Percentiles rank a stretch among this genome's conserved stretches.
These are phyloP conservation scores for Karstenula rhodostoma DNA, from an alignment of 2,329 filamentous ascomycete species.

Conservation along the genomic window DNA sequence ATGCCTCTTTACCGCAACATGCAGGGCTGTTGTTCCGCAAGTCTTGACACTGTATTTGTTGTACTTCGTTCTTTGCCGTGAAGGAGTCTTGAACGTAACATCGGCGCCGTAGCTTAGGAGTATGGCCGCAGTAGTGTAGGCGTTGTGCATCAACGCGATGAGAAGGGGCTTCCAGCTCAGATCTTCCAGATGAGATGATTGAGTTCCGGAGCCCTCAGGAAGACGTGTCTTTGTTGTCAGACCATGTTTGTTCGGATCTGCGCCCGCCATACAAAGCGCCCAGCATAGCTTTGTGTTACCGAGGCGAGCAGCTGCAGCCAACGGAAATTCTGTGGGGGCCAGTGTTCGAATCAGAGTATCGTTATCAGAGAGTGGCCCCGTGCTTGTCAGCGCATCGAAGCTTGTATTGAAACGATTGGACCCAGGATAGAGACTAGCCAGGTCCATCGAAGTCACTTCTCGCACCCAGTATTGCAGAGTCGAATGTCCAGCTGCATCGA, in stretches of 20 bases:
- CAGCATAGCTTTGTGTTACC: constrained; percentile 3
- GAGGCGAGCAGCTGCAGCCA: constrained; percentile 4
- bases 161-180: constrained; percentile 11
- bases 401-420: constrained; percentile 9
- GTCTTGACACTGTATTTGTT: constrained; percentile 4
- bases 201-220: neutral
- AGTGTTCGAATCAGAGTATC: neutral
- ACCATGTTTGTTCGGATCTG: constrained; percentile 8
- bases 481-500: constrained; percentile 1
- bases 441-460: constrained; percentile 1
- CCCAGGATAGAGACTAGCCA: constrained; percentile 4
- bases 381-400: constrained; percentile 6
- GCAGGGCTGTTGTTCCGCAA: constrained; percentile 5
- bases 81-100: neutral
- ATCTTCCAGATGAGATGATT: constrained; percentile 5
- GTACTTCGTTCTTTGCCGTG: neutral
- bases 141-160: neutral
- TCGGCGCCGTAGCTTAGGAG: constrained; percentile 3
- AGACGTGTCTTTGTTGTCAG: constrained; percentile 3
- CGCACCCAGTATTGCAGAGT: constrained; percentile 5
- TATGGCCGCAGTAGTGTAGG: constrained; percentile 6
- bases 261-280: constrained; percentile 3
- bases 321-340: neutral
- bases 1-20: neutral
- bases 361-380: neutral